Conservation (phyloP, 2,329 filamentous ascomycete species). For the Emmonsiellopsis sp. region DNA sequence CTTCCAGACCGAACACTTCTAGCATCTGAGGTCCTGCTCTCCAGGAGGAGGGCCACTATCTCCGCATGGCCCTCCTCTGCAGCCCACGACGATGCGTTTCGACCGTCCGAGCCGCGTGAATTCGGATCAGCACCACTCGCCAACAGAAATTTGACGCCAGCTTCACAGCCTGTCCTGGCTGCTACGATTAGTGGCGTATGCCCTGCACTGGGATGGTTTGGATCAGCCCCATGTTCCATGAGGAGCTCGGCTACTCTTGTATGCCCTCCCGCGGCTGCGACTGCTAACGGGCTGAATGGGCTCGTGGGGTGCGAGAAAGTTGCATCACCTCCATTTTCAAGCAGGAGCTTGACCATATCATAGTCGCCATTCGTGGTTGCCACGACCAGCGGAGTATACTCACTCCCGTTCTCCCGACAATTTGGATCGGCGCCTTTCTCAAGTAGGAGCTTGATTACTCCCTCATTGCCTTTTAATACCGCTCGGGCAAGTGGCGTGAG, state of each 20-base stretch:
- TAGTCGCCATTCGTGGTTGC: constrained; percentile 15
- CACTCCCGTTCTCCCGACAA: background rate
- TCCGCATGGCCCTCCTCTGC: too few relatives aligned
- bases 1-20: too few relatives aligned
- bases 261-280: background rate
- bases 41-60: too few relatives aligned
- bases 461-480: constrained; percentile 12
- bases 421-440: constrained; percentile 7
- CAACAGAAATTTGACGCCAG: background rate
- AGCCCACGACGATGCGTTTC: too few relatives aligned
- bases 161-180: background rate
- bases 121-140: background rate
- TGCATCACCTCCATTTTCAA: constrained; percentile 15
- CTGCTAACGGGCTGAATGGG: background rate
- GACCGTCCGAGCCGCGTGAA: too few relatives aligned
- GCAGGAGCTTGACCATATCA: constrained; percentile 14
- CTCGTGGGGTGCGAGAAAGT: constrained; percentile 8
- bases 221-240: background rate
- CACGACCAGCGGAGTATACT: background rate
- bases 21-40: too few relatives aligned
- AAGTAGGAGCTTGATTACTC: constrained; percentile 16
- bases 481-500: constrained; percentile 14
- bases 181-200: background rate
- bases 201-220: background rate
- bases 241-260: background rate